Conservation (phyloP, 2,329 filamentous ascomycete genomes). For the Pyrenophora seminiperda region DNA sequence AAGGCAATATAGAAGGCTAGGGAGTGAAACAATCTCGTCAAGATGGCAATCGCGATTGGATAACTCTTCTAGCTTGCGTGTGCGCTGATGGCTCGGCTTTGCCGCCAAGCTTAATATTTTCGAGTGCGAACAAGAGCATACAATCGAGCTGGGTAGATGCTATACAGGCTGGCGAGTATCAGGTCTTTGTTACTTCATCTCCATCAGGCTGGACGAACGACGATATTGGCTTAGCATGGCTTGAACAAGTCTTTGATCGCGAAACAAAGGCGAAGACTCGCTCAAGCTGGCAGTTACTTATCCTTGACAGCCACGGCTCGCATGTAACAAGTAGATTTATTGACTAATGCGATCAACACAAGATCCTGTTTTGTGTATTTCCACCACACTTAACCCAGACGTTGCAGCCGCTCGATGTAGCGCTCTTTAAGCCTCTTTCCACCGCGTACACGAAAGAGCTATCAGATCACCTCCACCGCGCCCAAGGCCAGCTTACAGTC, state of each 20-base stretch:
- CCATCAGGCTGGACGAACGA: constrained; percentile 20
- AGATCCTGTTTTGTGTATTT: constrained; percentile 28
- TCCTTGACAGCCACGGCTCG: constrained; percentile 17
- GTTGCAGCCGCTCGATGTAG: constrained; percentile 4
- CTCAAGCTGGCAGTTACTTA: constrained; percentile 7
- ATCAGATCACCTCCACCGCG: background rate
- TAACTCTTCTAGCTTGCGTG: background rate
- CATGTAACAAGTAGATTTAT: constrained; percentile 44
- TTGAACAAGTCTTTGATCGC: background rate
- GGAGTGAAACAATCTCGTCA: background rate
- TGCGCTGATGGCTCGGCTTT: background rate
- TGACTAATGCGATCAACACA: constrained; percentile 40
- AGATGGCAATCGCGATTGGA: background rate
- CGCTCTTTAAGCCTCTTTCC: constrained; percentile 4
- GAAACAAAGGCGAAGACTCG: constrained; percentile 5
- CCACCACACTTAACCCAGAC: background rate
- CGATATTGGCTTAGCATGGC: constrained; percentile 12
- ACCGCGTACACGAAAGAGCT: background rate
- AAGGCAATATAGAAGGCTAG: too few species aligned
- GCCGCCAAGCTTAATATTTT: background rate
- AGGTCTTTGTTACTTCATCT: constrained; percentile 2
- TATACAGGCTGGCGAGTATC: constrained; percentile 3
- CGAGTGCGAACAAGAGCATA: background rate
- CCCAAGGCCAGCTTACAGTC: too few species aligned
- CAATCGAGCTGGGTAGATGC: constrained; percentile 1